A percentile compares a stretch with the other conserved stretches of the same genome.
phyloP scores from a whole-genome alignment of 23 red algal species.

The Gracilaria vermiculophylla region DNA sequence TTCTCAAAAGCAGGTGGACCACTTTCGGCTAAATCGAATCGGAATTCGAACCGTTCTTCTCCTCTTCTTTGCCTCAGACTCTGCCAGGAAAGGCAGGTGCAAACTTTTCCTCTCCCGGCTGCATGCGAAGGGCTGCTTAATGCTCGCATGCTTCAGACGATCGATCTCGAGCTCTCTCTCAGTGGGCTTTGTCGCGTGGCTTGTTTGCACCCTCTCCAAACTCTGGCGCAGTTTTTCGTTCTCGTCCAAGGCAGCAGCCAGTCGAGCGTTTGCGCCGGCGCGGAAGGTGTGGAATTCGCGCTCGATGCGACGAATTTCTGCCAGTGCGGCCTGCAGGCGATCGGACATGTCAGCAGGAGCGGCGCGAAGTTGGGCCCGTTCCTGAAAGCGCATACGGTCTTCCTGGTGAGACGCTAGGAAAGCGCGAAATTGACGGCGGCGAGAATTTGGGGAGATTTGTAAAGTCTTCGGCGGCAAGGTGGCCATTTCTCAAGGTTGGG shows the following conservation, averaged over 20 bases:
- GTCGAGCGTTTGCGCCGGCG: background rate
- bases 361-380: slow-evolving; percentile 10
- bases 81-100: background rate
- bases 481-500: background rate
- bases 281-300: slow-evolving; percentile 23
- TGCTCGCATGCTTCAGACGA: slow-evolving; percentile 1
- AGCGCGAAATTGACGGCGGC: background rate
- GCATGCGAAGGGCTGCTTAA: slow-evolving; percentile 1
- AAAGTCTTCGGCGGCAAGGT: background rate
- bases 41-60: slow-evolving; percentile 7
- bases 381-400: slow-evolving; percentile 1
- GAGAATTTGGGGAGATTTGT: slow-evolving; percentile 5
- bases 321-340: background rate
- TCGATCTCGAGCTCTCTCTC: slow-evolving; percentile 13
- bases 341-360: slow-evolving; percentile 6
- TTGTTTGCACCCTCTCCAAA: background rate
- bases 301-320: slow-evolving; percentile 8
- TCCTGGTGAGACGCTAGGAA: background rate
- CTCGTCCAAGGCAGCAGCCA: slow-evolving; percentile 16
- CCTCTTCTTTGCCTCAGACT: background rate
- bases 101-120: slow-evolving; percentile 22
- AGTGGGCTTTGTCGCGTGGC: background rate
- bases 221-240: slow-evolving; percentile 17
- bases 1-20: slow-evolving; percentile 16
- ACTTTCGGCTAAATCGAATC: slow-evolving; percentile 16